Evolutionary conservation across 352 stramenopile species (phyloP).

Genomic region (Globisporangium spinosum): DNA sequence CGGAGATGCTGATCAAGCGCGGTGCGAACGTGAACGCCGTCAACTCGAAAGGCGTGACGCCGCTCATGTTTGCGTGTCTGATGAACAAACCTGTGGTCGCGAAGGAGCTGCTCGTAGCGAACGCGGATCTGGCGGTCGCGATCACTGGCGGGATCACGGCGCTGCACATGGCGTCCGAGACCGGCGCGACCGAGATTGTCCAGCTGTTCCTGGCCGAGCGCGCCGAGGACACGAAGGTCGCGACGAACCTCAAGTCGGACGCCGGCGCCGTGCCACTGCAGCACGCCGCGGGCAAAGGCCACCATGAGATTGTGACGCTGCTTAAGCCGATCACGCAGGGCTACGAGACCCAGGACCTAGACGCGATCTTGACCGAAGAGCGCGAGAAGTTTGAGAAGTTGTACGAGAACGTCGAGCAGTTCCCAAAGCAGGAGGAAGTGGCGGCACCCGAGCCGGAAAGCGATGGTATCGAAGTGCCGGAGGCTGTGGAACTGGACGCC

Average conservation of each 20-base stretch:
- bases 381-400: conserved; percentile 60
- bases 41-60: conserved; percentile 70
- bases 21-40: conserved; percentile 62
- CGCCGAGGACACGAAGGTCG: conserved; percentile 36
- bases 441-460: conserved; percentile 39
- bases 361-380: conserved; percentile 58
- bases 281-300: conserved; percentile 68
- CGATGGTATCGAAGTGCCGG: conserved; percentile 40
- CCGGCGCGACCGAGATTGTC: conserved; percentile 58
- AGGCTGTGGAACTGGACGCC: conserved; percentile 35
- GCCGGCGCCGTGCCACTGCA: conserved; percentile 64
- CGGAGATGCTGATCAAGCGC: conserved; percentile 52
- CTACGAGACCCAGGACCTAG: conserved; percentile 50
- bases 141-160: conserved; percentile 66
- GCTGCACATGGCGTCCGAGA: conserved; percentile 75
- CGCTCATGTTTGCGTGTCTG: conserved; percentile 69
- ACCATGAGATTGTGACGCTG: conserved; percentile 58
- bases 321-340: conserved; percentile 59
- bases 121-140: conserved; percentile 43
- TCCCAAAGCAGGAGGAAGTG: conserved; percentile 31
- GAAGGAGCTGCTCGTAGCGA: conserved; percentile 46
- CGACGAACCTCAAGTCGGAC: conserved; percentile 59
- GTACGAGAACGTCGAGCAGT: conserved; percentile 34
- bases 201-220: conserved; percentile 50
- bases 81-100: conserved; percentile 71